These are phyloP conservation scores for Plasmodium knowlesi DNA, from an alignment of 169 alveolate species.

Conservation along the genomic window DNA sequence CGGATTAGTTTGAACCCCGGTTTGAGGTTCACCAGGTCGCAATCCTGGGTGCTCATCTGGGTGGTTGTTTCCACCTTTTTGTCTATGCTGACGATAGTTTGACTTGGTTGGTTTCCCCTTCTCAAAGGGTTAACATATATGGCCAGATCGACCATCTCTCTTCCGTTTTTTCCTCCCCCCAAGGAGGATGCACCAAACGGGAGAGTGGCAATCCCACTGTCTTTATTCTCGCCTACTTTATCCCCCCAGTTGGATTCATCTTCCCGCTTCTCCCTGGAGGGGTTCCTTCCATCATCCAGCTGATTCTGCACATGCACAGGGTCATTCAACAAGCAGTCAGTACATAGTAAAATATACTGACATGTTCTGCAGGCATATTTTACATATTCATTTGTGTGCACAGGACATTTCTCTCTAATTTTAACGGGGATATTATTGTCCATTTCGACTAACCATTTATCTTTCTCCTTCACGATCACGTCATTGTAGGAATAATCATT, in stretches of 20 bases:
- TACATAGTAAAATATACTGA: slow-evolving; percentile 24
- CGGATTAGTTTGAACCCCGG: slow-evolving; percentile 72
- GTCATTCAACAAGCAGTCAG: slow-evolving; percentile 65
- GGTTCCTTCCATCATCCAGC: neutral
- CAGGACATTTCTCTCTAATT: slow-evolving; percentile 64
- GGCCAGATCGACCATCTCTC: neutral
- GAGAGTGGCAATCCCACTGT: neutral
- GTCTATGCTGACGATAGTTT: neutral
- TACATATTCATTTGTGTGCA: slow-evolving; percentile 48
- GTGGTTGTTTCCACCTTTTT: neutral
- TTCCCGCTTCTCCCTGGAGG: neutral
- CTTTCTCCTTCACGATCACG: slow-evolving; percentile 46
- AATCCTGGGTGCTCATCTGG: neutral
- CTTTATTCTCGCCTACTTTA: neutral
- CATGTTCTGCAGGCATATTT: slow-evolving; percentile 68
- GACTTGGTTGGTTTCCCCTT: neutral
- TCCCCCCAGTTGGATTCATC: neutral
- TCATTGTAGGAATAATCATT: slow-evolving; percentile 38
- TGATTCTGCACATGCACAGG: slow-evolving; percentile 47
- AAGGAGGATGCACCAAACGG: neutral
- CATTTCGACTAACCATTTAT: slow-evolving; percentile 71
- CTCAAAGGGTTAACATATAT: neutral
- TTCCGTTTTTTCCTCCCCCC: neutral
- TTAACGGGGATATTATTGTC: slow-evolving; percentile 39
- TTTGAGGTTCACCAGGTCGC: slow-evolving; percentile 17